A percentile compares a stretch with the other conserved stretches of the same genome.
Evolutionary conservation across 371 early-diverging fungal species (phyloP).

Genomic region (Phascolomyces articulosus): DNA sequence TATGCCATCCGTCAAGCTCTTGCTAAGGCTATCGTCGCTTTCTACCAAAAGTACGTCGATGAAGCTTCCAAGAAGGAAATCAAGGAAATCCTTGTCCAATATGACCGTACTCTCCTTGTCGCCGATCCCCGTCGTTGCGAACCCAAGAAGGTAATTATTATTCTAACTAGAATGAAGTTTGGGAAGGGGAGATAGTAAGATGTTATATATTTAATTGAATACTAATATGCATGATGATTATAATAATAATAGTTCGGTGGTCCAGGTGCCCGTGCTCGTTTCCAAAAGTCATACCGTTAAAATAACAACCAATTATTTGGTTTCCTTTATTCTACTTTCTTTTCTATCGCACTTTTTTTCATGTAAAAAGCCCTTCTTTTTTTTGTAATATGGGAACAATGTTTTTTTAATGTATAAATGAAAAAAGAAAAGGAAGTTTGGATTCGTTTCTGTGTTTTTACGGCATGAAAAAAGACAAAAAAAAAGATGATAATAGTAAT

Average conservation of each 20-base stretch:
- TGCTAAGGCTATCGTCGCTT: slow-evolving; percentile 98
- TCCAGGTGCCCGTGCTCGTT: slow-evolving; percentile 98
- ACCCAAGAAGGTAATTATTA: slow-evolving; percentile 87
- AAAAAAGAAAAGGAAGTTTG: background rate
- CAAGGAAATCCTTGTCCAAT: slow-evolving; percentile 89
- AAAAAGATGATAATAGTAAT: too few relatives aligned
- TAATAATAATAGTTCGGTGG: slow-evolving; percentile 85
- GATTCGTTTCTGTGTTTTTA: background rate
- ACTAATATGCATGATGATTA: background rate
- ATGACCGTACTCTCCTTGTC: slow-evolving; percentile 98
- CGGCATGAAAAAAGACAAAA: background rate
- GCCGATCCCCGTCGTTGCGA: slow-evolving; percentile 99
- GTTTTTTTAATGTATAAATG: background rate
- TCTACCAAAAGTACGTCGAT: slow-evolving; percentile 97
- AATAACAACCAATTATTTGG: slow-evolving; percentile 4
- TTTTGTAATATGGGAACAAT: background rate
- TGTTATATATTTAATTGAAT: background rate
- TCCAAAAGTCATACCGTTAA: slow-evolving; percentile 96
- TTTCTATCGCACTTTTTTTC: slow-evolving; percentile 3
- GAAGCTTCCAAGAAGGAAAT: slow-evolving; percentile 99
- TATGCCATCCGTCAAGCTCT: slow-evolving; percentile 99
- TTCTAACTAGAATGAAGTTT: background rate
- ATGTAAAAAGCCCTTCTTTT: background rate
- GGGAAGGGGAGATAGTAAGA: too few relatives aligned
- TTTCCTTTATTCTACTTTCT: background rate